phyloP scores from a whole-genome alignment of 441 rosid species.

The Jatropha multifida region DNA sequence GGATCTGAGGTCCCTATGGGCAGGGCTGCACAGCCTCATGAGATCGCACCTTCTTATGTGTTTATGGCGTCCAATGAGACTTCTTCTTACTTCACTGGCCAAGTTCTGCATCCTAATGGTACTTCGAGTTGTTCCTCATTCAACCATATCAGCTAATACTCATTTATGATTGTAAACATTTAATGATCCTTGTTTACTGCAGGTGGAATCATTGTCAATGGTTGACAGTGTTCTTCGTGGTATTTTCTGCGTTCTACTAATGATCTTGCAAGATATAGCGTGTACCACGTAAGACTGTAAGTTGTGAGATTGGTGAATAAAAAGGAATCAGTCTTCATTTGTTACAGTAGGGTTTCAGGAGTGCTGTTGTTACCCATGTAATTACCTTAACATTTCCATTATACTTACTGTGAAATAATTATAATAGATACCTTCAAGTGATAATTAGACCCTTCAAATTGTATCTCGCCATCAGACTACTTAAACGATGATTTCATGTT shows the following conservation, averaged over 20 bases:
- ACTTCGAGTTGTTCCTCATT: background rate
- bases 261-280: background rate
- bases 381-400: no score
- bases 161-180: background rate
- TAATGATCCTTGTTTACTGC: constrained; percentile 4
- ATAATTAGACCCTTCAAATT: no score
- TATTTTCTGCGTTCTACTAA: no score
- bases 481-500: no score
- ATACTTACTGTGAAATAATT: no score
- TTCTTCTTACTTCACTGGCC: constrained; percentile 75
- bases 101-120: constrained; percentile 67
- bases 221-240: constrained; percentile 21
- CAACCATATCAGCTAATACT: no score
- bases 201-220: constrained; percentile 56
- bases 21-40: constrained; percentile 65
- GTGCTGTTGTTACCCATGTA: no score
- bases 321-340: background rate
- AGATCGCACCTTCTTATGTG: constrained; percentile 56
- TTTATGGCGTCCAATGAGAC: constrained; percentile 59
- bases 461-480: no score
- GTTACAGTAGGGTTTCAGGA: no score
- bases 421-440: no score
- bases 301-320: background rate
- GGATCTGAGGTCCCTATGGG: constrained; percentile 54
- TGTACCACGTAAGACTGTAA: background rate